Conservation (phyloP, 257 asterid species). For the Orobanche coerulescens region DNA sequence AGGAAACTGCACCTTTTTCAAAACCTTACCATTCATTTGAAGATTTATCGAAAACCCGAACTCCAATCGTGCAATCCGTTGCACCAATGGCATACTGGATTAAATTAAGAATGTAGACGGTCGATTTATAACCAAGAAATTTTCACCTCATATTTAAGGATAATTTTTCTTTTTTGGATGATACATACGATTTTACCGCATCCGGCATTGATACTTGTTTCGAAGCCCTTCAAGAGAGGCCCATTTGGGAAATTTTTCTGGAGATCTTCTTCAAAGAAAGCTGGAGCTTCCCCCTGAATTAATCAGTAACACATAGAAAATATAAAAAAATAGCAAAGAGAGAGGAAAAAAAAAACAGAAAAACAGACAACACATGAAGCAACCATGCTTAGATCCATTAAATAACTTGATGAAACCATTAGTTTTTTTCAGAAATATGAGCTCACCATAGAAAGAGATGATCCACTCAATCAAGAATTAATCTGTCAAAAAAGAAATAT, state of each 20-base stretch:
- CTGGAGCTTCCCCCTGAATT: constrained; percentile 66
- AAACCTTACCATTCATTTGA: constrained; percentile 14
- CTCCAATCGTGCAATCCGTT: constrained; percentile 15
- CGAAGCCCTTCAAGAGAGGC: constrained; percentile 30
- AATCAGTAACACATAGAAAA: background rate
- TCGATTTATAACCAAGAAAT: constrained; percentile 20
- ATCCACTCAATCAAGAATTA: constrained; percentile 32
- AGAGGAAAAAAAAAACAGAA: background rate
- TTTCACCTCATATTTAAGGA: constrained; percentile 4
- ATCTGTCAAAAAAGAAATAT: constrained; percentile 33
- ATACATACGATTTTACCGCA: constrained; percentile 44
- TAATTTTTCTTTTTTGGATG: constrained; percentile 16
- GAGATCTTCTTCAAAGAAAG: constrained; percentile 44
- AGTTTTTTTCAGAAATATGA: constrained; percentile 16
- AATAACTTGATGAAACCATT: background rate
- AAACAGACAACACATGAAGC: constrained; percentile 13
- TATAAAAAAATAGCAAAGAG: background rate
- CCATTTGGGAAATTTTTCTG: constrained; percentile 28
- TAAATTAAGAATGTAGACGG: constrained; percentile 22
- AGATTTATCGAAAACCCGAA: constrained; percentile 21
- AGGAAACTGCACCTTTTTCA: background rate
- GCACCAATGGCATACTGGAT: constrained; percentile 25
- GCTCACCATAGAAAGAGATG: constrained; percentile 56
- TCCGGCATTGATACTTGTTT: constrained; percentile 33
- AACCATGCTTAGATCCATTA: background rate